Evolutionary conservation across 371 early-diverging fungal species (phyloP).

Genomic region (Batkoa obscura): DNA sequence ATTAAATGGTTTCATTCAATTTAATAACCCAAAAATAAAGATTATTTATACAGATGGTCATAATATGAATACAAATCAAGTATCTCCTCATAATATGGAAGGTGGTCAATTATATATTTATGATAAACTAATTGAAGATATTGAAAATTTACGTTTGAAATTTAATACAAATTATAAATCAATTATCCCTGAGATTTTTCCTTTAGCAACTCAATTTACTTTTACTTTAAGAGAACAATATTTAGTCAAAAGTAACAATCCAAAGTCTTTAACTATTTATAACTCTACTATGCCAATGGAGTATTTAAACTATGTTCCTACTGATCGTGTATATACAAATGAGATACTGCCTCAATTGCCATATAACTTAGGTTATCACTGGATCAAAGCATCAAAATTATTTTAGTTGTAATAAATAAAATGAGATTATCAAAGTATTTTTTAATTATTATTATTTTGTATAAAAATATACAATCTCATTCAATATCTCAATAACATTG

Average conservation of each 20-base stretch:
- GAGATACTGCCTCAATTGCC: no score
- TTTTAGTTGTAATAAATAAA: no score
- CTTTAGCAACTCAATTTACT: background rate
- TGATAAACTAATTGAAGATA: background rate
- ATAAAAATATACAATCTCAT: no score
- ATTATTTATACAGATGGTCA: background rate
- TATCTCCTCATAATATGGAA: background rate
- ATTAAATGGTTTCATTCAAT: background rate
- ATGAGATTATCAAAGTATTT: no score
- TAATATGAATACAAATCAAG: background rate
- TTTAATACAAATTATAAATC: no score
- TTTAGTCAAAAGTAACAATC: background rate
- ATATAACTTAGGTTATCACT: no score
- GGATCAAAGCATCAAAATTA: no score
- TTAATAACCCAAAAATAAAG: background rate
- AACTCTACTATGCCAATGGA: background rate
- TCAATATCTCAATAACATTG: no score
- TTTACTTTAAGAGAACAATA: background rate
- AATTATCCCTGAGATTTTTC: background rate
- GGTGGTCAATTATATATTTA: constrained; percentile 1
- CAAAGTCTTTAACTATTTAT: background rate
- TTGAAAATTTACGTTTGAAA: background rate
- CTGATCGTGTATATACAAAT: no score
- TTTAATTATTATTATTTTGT: no score
- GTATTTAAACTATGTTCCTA: background rate